A percentile compares a stretch with the other conserved stretches of the same genome.
Conservation (phyloP, 2,329 filamentous ascomycete species). For the Samsoniella hepiali region DNA sequence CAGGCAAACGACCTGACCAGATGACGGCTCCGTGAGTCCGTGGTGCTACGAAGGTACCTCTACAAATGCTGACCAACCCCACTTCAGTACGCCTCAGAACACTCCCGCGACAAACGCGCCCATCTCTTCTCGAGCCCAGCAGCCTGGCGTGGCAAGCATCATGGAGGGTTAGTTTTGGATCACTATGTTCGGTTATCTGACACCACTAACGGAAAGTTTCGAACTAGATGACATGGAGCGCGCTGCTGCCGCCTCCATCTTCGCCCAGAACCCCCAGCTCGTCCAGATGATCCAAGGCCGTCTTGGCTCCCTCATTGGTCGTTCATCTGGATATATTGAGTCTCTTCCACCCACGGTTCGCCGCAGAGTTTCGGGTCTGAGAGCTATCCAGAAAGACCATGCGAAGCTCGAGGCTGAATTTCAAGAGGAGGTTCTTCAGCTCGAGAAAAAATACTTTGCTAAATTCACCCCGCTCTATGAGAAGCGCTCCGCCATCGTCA, state of each 20-base stretch:
- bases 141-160: constrained; percentile 90
- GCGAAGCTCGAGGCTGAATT: constrained; percentile 97
- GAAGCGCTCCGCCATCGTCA: constrained; percentile 90
- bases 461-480: constrained; percentile 98
- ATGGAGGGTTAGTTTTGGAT: constrained; percentile 75
- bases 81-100: constrained; percentile 89
- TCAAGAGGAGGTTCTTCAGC: constrained; percentile 94
- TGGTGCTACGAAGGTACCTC: constrained; percentile 24
- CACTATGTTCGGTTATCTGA: constrained; percentile 19
- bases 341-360: constrained; percentile 85
- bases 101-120: constrained; percentile 93
- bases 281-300: constrained; percentile 98
- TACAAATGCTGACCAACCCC: constrained; percentile 41
- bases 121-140: constrained; percentile 95
- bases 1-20: constrained; percentile 58
- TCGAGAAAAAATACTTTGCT: constrained; percentile 99
- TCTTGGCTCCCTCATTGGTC: constrained; percentile 86
- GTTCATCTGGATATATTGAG: constrained; percentile 97
- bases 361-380: constrained; percentile 89
- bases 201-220: constrained; percentile 23
- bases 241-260: constrained; percentile 81
- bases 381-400: constrained; percentile 98
- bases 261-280: constrained; percentile 91
- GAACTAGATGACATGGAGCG: constrained; percentile 82
- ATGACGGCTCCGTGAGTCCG: constrained; percentile 56